Percentiles rank a stretch among this genome's conserved stretches.
Conservation (phyloP, 441 rosid species). For the Erodium texanum region DNA sequence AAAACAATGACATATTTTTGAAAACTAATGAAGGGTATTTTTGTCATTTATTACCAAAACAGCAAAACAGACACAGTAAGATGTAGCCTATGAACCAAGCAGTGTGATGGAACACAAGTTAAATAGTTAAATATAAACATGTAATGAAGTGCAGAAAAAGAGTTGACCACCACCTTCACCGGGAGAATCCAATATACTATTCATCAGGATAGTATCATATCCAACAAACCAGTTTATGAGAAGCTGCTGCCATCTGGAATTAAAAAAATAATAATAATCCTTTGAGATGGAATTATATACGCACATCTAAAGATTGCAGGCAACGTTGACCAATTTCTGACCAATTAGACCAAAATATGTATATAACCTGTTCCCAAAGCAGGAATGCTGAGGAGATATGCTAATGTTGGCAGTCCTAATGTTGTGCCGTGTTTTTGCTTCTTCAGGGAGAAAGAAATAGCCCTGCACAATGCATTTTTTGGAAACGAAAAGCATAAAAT, state of each 20-base stretch:
- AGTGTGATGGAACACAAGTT: too few species aligned
- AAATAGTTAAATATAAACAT: background rate
- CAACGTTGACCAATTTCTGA: background rate
- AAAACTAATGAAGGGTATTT: too few species aligned
- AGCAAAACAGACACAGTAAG: too few species aligned
- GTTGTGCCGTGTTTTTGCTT: slow-evolving; percentile 70
- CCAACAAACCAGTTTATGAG: slow-evolving; percentile 96
- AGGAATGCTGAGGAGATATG: slow-evolving; percentile 85
- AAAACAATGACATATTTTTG: too few species aligned
- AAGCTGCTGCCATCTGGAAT: slow-evolving; percentile 95
- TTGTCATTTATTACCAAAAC: too few species aligned
- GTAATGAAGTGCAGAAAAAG: background rate
- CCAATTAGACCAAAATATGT: background rate
- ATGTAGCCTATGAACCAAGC: too few species aligned
- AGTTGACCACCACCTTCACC: slow-evolving; percentile 59
- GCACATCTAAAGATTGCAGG: slow-evolving; percentile 9
- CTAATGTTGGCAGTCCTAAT: slow-evolving; percentile 72
- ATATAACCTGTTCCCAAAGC: slow-evolving; percentile 92
- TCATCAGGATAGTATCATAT: slow-evolving; percentile 95
- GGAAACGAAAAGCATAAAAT: background rate
- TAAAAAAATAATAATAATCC: slow-evolving; percentile 13
- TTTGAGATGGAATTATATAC: background rate
- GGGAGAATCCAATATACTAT: slow-evolving; percentile 75
- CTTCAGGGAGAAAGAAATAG: slow-evolving; percentile 86
- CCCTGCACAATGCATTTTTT: slow-evolving; percentile 40